phyloP scores from a whole-genome alignment of 2,329 filamentous ascomycete species.

The Atkinsonella texensis region DNA sequence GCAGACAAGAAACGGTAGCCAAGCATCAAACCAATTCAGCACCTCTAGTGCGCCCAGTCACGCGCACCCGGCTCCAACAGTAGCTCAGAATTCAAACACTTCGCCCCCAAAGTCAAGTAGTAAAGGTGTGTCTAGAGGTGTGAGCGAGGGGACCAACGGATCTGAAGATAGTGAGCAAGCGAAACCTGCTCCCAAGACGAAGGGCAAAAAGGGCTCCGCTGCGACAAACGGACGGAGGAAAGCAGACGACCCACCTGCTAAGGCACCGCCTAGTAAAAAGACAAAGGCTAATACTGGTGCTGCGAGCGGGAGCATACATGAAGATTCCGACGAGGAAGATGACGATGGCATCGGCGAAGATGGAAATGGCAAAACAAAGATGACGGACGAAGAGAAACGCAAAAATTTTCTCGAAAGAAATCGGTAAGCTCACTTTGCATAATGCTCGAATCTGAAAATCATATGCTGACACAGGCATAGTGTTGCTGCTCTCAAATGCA shows the following conservation, averaged over 20 bases:
- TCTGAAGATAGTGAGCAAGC: constrained; percentile 62
- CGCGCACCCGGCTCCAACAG: constrained; percentile 32
- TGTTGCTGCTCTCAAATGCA: constrained; percentile 90
- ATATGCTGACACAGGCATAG: constrained; percentile 31
- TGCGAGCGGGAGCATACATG: constrained; percentile 27
- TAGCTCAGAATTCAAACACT: constrained; percentile 25
- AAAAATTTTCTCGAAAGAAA: constrained; percentile 97
- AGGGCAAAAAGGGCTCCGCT: constrained; percentile 53
- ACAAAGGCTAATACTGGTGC: constrained; percentile 34
- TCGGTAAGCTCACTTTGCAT: constrained; percentile 46
- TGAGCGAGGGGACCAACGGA: constrained; percentile 56
- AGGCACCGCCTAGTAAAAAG: constrained; percentile 58
- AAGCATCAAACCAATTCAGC: constrained; percentile 36
- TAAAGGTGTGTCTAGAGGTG: constrained; percentile 40
- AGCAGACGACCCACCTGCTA: constrained; percentile 52
- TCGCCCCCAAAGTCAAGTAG: constrained; percentile 39
- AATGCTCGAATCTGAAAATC: background rate
- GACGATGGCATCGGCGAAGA: constrained; percentile 37
- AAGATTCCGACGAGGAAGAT: constrained; percentile 41
- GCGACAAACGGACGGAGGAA: constrained; percentile 62
- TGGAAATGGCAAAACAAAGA: constrained; percentile 57
- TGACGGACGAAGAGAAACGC: constrained; percentile 97
- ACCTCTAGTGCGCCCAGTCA: constrained; percentile 33
- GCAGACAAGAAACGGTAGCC: constrained; percentile 49
- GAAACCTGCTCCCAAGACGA: constrained; percentile 53